phyloP scores from a whole-genome alignment of 352 stramenopile genomes.

The Globisporangium cederbergense region DNA sequence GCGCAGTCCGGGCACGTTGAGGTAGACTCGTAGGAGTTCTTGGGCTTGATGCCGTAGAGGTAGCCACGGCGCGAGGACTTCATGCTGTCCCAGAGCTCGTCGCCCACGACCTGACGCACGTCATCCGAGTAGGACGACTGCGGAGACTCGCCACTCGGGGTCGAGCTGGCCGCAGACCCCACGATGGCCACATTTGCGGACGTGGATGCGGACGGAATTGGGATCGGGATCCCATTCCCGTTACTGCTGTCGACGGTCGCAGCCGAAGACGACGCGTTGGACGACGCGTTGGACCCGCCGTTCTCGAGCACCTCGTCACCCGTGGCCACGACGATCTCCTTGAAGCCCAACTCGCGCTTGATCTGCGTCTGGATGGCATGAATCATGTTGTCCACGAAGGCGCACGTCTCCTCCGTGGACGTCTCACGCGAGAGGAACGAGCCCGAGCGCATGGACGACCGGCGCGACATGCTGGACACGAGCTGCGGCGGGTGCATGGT shows the following conservation, averaged over 20 bases:
- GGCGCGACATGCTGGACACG: constrained; percentile 30
- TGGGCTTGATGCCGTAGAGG: constrained; percentile 27
- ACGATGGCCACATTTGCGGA: too few relatives aligned
- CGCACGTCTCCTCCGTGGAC: constrained; percentile 56
- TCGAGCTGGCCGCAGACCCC: constrained; percentile 1
- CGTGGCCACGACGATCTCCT: constrained; percentile 61
- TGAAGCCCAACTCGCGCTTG: constrained; percentile 59
- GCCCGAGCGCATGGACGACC: constrained; percentile 29
- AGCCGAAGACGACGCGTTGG: background rate
- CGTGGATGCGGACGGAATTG: background rate
- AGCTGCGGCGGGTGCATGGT: constrained; percentile 37
- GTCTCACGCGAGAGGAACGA: constrained; percentile 27
- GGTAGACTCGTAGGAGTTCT: constrained; percentile 22
- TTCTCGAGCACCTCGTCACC: constrained; percentile 31
- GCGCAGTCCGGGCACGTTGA: constrained; percentile 48
- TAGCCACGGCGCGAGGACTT: constrained; percentile 15
- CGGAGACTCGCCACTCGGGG: constrained; percentile 6
- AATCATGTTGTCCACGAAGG: constrained; percentile 67
- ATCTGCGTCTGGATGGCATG: constrained; percentile 57
- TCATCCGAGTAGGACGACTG: constrained; percentile 26
- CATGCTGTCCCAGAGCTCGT: constrained; percentile 23
- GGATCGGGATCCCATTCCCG: background rate
- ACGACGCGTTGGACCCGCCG: constrained; percentile 4
- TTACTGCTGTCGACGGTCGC: constrained; percentile 1
- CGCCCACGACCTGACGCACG: constrained; percentile 15